Conservation (phyloP, 305 asterid species). For the Coffea humblotiana region DNA sequence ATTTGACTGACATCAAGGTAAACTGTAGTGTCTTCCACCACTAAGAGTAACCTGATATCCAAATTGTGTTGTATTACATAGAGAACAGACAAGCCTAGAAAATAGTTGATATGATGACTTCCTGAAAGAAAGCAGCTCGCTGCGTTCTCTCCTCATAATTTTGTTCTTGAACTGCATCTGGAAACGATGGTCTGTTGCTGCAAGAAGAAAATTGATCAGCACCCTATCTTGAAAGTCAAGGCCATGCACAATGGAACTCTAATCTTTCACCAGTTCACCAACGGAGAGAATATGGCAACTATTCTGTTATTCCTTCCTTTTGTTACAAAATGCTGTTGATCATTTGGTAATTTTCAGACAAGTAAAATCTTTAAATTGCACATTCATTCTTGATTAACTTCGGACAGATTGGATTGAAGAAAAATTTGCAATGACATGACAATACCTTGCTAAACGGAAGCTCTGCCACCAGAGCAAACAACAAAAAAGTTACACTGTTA, state of each 20-base stretch:
- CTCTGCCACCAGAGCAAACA: too few relatives aligned
- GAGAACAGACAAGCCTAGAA: conserved; percentile 28
- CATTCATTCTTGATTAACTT: neutral
- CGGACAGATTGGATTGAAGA: too few relatives aligned
- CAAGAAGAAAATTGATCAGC: conserved; percentile 20
- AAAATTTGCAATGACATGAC: too few relatives aligned
- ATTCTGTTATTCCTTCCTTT: neutral
- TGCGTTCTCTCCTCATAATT: conserved; percentile 49
- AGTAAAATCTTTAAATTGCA: neutral
- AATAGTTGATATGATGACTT: conserved; percentile 57
- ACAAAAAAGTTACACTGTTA: too few relatives aligned
- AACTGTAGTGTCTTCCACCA: too few relatives aligned
- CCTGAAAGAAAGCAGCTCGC: conserved; percentile 58
- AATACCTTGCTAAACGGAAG: too few relatives aligned
- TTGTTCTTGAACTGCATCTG: conserved; percentile 36
- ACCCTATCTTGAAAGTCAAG: neutral
- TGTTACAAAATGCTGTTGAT: neutral
- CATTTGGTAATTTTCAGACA: neutral
- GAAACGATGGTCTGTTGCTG: conserved; percentile 35
- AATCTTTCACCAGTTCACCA: too few relatives aligned
- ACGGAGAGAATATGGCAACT: neutral
- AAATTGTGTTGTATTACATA: neutral
- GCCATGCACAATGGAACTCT: neutral
- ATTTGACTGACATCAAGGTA: too few relatives aligned
- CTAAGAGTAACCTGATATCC: too few relatives aligned